A percentile compares a stretch with the other conserved stretches of the same genome.
Conservation (phyloP, 2,329 filamentous ascomycete species). For the Fusarium musae region DNA sequence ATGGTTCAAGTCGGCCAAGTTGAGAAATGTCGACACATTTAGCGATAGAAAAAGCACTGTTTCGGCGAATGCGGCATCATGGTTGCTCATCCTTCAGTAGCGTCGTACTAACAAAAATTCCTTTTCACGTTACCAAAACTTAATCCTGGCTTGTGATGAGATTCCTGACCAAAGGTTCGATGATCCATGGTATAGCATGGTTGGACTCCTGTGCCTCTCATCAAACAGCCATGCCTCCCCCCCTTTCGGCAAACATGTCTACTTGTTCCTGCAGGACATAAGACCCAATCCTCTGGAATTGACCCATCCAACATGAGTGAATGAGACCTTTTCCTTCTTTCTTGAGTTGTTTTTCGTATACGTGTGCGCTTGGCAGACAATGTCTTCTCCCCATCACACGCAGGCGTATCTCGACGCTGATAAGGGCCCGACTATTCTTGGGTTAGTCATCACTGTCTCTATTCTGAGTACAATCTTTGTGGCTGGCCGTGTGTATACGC, state of each 20-base stretch:
- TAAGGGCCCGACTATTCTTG: conserved; percentile 29
- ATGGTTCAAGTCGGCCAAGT: too few relatives aligned
- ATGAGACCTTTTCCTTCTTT: background rate
- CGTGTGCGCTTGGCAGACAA: background rate
- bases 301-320: background rate
- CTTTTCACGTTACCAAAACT: background rate
- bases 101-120: background rate
- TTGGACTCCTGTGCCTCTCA: background rate
- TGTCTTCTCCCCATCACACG: conserved; percentile 11
- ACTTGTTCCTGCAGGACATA: background rate
- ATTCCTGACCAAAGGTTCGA: background rate
- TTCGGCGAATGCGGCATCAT: background rate
- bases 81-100: background rate
- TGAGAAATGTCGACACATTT: background rate
- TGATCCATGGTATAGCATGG: background rate
- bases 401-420: conserved; percentile 24
- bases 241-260: background rate
- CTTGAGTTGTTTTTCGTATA: background rate
- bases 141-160: background rate
- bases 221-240: background rate
- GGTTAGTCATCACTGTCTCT: conserved; percentile 11
- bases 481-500: conserved; percentile 16
- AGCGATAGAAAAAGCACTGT: background rate
- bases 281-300: background rate
- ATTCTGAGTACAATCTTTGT: conserved; percentile 26